Conservation (phyloP, 176 grass and related monocot species). For the Hordeum marinum region DNA sequence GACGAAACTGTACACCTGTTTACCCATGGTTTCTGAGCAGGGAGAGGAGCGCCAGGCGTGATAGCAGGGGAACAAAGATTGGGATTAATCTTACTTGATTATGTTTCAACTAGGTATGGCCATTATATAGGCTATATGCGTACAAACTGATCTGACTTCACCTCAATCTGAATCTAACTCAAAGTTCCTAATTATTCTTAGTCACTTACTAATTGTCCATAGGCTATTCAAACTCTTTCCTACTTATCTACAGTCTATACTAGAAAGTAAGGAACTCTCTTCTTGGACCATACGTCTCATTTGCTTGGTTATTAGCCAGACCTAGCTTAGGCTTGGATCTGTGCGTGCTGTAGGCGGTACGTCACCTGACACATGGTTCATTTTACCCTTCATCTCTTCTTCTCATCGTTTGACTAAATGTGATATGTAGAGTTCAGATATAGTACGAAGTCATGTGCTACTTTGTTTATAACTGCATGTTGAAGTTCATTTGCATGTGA, state of each 20-base stretch:
- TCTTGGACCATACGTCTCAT: not conserved
- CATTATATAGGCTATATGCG: not conserved
- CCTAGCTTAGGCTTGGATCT: not conserved
- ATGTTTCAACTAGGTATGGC: not conserved
- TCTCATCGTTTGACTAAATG: not conserved
- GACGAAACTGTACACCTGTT: too few species aligned
- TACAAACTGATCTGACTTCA: not conserved
- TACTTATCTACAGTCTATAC: not conserved
- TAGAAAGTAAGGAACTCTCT: not conserved
- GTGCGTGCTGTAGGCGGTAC: not conserved
- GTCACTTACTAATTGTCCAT: not conserved
- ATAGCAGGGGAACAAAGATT: not conserved
- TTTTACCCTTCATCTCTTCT: not conserved
- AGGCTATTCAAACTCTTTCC: not conserved
- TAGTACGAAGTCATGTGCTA: not conserved
- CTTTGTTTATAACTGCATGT: not conserved
- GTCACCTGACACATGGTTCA: not conserved
- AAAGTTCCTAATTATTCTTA: not conserved
- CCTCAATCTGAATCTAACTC: not conserved
- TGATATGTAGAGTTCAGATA: not conserved
- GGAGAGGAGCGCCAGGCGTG: not conserved
- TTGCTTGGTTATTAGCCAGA: not conserved
- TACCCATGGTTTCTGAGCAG: too few species aligned
- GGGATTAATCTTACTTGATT: not conserved
- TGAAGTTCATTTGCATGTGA: not conserved